These are phyloP conservation scores for Chlamydomonas applanata DNA, from an alignment of 139 green algal species.

Conservation along the genomic window DNA sequence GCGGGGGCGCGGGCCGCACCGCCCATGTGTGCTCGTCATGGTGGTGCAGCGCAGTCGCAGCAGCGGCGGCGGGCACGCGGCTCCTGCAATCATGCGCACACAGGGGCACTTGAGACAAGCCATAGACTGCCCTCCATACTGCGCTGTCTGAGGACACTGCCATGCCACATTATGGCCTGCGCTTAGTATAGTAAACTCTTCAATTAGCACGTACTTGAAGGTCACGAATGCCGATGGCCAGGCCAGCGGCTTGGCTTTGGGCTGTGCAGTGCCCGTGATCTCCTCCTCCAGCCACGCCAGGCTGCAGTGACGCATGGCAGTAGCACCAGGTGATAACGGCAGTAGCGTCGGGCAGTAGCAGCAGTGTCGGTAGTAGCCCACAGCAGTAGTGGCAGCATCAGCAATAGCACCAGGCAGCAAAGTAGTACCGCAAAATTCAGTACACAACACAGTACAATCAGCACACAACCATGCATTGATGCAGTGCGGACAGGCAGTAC, in stretches of 20 bases:
- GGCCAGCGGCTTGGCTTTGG: not conserved
- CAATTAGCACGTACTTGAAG: constrained; percentile 41
- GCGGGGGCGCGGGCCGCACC: constrained; percentile 35
- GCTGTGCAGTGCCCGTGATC: constrained; percentile 31
- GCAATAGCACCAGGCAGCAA: no score
- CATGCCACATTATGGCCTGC: no score
- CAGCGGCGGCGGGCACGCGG: constrained; percentile 41
- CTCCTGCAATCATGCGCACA: constrained; percentile 31
- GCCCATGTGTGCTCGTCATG: constrained; percentile 58
- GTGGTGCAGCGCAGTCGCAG: constrained; percentile 52
- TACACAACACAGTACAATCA: no score
- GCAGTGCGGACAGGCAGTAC: constrained; percentile 10
- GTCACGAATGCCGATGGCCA: constrained; percentile 56
- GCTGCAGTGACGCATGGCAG: constrained; percentile 13
- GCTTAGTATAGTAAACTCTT: not conserved
- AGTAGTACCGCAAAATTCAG: no score
- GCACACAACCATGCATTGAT: no score
- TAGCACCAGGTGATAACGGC: no score
- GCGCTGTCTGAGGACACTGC: no score
- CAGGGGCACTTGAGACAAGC: no score
- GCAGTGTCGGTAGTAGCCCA: no score
- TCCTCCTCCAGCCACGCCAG: constrained; percentile 40
- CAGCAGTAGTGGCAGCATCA: no score
- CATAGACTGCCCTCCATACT: no score
- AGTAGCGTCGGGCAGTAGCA: no score